These are phyloP conservation scores for Umbilicus rupestris DNA, from an alignment of 164 flowering plant genomes.

Conservation along the genomic window DNA sequence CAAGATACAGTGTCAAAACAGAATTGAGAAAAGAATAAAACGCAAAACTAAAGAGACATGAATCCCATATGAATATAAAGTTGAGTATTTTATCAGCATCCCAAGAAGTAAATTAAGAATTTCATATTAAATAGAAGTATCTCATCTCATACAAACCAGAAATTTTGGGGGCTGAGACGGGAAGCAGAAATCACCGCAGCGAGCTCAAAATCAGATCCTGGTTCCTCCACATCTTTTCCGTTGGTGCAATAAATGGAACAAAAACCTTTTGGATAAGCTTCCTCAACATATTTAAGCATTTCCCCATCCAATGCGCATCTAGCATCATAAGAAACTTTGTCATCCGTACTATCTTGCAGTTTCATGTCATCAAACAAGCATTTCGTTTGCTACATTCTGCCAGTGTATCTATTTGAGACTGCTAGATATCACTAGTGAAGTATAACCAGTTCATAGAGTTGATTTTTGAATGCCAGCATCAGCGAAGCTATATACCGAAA, in stretches of 20 bases:
- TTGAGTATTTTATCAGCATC: neutral
- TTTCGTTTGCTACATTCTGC: neutral
- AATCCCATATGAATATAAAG: neutral
- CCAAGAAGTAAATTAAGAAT: neutral
- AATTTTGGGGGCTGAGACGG: conserved; percentile 84
- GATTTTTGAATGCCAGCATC: neutral
- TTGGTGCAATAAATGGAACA: conserved; percentile 67
- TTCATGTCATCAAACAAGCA: neutral
- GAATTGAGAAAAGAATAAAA: neutral
- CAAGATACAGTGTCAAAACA: neutral
- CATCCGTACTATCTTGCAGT: neutral
- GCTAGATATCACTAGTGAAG: neutral
- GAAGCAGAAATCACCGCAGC: conserved; percentile 78
- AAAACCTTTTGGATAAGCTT: conserved; percentile 87
- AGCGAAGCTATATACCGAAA: conserved; percentile 41
- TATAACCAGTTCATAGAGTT: too few relatives aligned
- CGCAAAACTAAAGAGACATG: neutral
- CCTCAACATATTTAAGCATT: conserved; percentile 62
- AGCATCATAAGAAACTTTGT: conserved; percentile 16
- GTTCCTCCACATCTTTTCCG: conserved; percentile 87
- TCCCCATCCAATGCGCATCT: conserved; percentile 88
- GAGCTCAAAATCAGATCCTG: conserved; percentile 81
- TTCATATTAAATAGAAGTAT: neutral
- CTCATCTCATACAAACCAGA: conserved; percentile 51
- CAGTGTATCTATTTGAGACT: neutral